Evolutionary conservation across 2,329 filamentous ascomycete species (phyloP), one percentile per base, ranked within the genome.

Genomic region (Rosellinia necatrix): DNA sequence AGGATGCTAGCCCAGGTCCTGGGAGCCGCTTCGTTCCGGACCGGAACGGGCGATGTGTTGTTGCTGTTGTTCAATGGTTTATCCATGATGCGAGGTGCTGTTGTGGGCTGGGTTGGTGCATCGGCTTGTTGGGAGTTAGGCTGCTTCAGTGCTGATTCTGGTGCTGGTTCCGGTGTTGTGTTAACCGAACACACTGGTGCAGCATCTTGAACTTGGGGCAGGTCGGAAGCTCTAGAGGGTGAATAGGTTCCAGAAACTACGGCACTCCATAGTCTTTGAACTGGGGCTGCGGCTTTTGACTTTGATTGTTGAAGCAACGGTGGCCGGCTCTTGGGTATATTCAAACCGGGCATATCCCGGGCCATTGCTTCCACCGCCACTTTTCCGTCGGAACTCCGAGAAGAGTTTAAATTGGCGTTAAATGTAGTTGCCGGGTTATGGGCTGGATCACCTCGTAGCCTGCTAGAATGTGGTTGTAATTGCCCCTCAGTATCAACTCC

Each of bases 191-290:
- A 2, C 6, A 15, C 3, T 5, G 21, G 15, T 9, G 17, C 6
- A 27, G 25, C 8, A 7, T 12, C 6, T n/a, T 10, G 27, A 30
- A 29, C 17, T 21, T 41, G 32, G 9, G 19, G 24, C 5, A 29
- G 10, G 19, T 19, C 19, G 9, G 41, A 34, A 22, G 15, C 6
- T 34, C 30, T 17, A 8, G 52, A 51, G 6, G 53, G 40, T 6
- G 37, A 19, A 19, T 54, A 49, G 29, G 6, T 54, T 35, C 55
- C 40, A 17, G 55, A 49, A 10, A 53, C 55, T n/a, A 58, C 41
- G 4, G 43, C 49, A 35, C 55, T 58, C 55, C 55, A 58, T 3
- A 32, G 32, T 41, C 12, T 51, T 1, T 1, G 1, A 2, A 3
- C 19, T 8, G 34, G 19, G 13, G 9, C 19, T 12, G 3, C 3